phyloP scores from a whole-genome alignment of 441 rosid species.

The Brassica hybrid region DNA sequence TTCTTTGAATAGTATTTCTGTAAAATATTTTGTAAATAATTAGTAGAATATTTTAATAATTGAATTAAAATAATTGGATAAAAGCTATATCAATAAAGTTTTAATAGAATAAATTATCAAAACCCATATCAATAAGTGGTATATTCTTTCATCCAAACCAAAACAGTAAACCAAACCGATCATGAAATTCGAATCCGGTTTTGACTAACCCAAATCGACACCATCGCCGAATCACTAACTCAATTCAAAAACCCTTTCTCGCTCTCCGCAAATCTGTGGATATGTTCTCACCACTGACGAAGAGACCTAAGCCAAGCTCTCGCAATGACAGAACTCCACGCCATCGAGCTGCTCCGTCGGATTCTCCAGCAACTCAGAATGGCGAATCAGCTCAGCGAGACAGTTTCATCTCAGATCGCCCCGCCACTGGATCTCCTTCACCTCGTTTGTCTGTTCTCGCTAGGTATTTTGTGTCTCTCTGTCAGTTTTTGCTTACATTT shows the following conservation, averaged over 20 bases:
- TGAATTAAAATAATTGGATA: no score
- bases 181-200: not conserved
- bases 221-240: not conserved
- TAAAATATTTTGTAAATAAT: no score
- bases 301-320: slow-evolving; percentile 56
- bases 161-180: slow-evolving; percentile 19
- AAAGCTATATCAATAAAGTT: no score
- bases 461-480: slow-evolving; percentile 54
- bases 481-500: slow-evolving; percentile 28
- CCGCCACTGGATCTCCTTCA: slow-evolving; percentile 85
- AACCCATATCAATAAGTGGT: not conserved
- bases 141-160: not conserved
- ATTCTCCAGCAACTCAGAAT: slow-evolving; percentile 52
- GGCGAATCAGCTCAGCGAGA: slow-evolving; percentile 43
- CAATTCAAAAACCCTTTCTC: slow-evolving; percentile 14
- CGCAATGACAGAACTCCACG: slow-evolving; percentile 42
- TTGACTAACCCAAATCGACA: slow-evolving; percentile 10
- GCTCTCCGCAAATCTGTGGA: not conserved
- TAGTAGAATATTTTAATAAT: no score
- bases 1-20: no score
- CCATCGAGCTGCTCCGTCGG: slow-evolving; percentile 38
- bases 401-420: slow-evolving; percentile 60
- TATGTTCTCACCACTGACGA: slow-evolving; percentile 78
- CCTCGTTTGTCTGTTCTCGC: slow-evolving; percentile 94
- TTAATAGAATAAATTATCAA: no score